Evolutionary conservation across 805 yeast species (phyloP).

Genomic region (Starmerella davenportii): DNA sequence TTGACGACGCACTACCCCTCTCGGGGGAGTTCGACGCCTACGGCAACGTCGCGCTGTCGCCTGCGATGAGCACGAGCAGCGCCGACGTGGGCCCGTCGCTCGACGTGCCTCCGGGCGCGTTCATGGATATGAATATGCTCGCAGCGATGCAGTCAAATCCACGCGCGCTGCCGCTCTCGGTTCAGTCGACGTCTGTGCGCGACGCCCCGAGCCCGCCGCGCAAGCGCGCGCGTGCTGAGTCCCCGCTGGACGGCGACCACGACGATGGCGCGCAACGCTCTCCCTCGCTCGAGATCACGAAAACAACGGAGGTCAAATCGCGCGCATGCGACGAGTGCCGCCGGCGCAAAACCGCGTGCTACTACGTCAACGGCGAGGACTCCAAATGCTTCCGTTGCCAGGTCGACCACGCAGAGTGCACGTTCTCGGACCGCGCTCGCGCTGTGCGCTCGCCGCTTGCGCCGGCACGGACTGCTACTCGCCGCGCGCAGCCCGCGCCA

Average conservation of each 20-base stretch:
- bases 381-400: slow-evolving; percentile 61
- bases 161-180: too few relatives aligned
- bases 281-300: slow-evolving; percentile 10
- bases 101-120: too few relatives aligned
- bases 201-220: too few relatives aligned
- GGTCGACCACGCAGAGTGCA: slow-evolving; percentile 52
- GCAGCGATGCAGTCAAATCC: too few relatives aligned
- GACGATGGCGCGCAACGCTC: background rate
- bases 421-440: slow-evolving; percentile 37
- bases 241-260: background rate
- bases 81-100: too few relatives aligned
- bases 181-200: too few relatives aligned
- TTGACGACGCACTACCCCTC: background rate
- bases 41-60: background rate
- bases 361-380: slow-evolving; percentile 31
- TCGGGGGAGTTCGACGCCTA: background rate
- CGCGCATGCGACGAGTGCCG: slow-evolving; percentile 76
- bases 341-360: slow-evolving; percentile 62
- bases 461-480: background rate
- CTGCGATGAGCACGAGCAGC: background rate
- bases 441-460: background rate
- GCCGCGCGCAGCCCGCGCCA: slow-evolving; percentile 2
- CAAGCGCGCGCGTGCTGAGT: background rate
- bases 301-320: slow-evolving; percentile 17
- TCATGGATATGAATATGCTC: too few relatives aligned